Evolutionary conservation across 192 early-diverging fungal species (phyloP).

Genomic region (Allomyces macrogynus): DNA sequence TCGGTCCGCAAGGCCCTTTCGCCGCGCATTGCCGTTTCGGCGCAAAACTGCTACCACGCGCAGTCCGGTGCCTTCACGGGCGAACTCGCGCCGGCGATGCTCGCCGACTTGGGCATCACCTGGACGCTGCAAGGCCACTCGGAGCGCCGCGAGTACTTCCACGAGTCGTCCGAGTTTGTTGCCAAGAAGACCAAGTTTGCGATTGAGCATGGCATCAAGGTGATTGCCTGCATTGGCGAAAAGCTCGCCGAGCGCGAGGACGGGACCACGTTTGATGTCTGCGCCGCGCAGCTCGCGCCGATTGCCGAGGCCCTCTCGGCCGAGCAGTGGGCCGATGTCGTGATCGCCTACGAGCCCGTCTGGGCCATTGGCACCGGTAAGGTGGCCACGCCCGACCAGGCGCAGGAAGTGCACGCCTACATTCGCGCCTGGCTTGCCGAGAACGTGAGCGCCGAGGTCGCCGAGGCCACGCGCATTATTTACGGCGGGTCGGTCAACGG

Average conservation of each 20-base stretch:
- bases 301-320: conserved; percentile 45
- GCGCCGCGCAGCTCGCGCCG: conserved; percentile 74
- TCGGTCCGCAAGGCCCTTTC: conserved; percentile 51
- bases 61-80: conserved; percentile 89
- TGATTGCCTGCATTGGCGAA: conserved; percentile 91
- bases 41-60: conserved; percentile 83
- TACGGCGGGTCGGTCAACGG: conserved; percentile 94
- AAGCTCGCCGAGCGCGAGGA: conserved; percentile 86
- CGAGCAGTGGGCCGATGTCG: conserved; percentile 77
- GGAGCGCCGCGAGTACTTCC: conserved; percentile 85
- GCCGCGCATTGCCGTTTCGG: conserved; percentile 75
- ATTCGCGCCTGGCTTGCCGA: conserved; percentile 73
- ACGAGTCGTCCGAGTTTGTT: conserved; percentile 69
- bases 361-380: conserved; percentile 99
- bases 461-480: conserved; percentile 75
- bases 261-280: conserved; percentile 63
- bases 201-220: conserved; percentile 65
- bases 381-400: conserved; percentile 85
- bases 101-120: conserved; percentile 83
- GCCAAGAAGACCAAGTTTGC: conserved; percentile 82
- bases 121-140: conserved; percentile 99
- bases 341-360: conserved; percentile 98
- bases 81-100: conserved; percentile 80
- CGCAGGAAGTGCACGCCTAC: conserved; percentile 81
- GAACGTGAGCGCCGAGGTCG: conserved; percentile 65